A percentile compares a stretch with the other conserved stretches of the same genome.
These are phyloP conservation scores for Pluteus cervinus DNA, from an alignment of 768 basidiomycete genomes.

Conservation along the genomic window DNA sequence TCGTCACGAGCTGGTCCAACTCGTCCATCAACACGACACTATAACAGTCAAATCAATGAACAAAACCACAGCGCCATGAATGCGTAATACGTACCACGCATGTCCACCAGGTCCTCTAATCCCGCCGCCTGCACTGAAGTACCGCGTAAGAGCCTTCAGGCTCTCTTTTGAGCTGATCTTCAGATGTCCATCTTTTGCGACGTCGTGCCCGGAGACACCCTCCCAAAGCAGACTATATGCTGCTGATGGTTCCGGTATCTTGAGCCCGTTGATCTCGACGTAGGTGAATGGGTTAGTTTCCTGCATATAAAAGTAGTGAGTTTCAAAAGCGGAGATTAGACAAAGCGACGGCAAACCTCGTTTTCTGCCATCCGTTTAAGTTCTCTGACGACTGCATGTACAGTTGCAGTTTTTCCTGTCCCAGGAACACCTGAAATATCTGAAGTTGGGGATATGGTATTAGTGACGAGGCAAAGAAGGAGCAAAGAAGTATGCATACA, in stretches of 20 bases:
- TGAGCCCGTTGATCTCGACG: conserved; percentile 95
- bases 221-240: conserved; percentile 94
- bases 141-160: conserved; percentile 64
- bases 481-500: conserved; percentile 49
- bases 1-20: conserved; percentile 91
- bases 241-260: conserved; percentile 86
- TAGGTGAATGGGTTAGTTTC: conserved; percentile 94
- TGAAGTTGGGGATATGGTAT: conserved; percentile 24
- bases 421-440: conserved; percentile 99
- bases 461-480: conserved; percentile 3
- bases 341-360: conserved; percentile 42
- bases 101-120: conserved; percentile 71
- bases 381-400: conserved; percentile 87
- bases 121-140: conserved; percentile 63
- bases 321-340: neutral
- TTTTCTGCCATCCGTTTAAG: conserved; percentile 84
- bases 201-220: conserved; percentile 78
- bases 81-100: conserved; percentile 62
- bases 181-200: conserved; percentile 53
- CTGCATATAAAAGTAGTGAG: conserved; percentile 32
- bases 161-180: conserved; percentile 76
- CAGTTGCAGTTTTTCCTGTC: conserved; percentile 97
- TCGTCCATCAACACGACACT: conserved; percentile 99
- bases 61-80: conserved; percentile 2
- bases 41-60: conserved; percentile 8